Base-by-base conservation (phyloP, 257 asterid genomes). In the Petrea volubilis region DNA sequence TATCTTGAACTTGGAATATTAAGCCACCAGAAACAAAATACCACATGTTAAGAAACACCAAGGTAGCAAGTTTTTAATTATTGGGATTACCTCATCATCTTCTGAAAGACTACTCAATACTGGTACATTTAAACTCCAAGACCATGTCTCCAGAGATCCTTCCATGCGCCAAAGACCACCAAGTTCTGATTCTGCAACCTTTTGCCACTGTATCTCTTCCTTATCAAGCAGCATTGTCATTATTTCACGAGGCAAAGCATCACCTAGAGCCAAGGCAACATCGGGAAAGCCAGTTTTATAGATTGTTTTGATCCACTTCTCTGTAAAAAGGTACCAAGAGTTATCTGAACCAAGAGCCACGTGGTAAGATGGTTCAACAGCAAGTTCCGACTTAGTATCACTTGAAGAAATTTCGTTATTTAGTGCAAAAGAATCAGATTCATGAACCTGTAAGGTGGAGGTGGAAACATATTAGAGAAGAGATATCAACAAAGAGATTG, bases 121-220 rank as follows among this genome's bases (percentile, higher is more conserved):
- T 59, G 97, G 98, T 75, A 95, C 99, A 53, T 95, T 95, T 79
- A 95, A 81, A 82, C 99, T 95, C 98, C 99, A 95, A 73, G 99
- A 92, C 99, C 99, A 95, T 13, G 98, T 95, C 82, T 95, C 98
- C 6, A 91, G 90, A 67, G 98, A 91, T 80, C 99, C 99, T 67
- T 90, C 98, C 96, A 81, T 90, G 88, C 87, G 69, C 98, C 97
- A 92, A 29, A 95, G 82, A 73, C 87, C 92, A 69, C 99, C 97
- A 72, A 86, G 78, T 67, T 85, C 98, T 73, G 98, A 95, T 77
- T 86, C 95, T 25, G 90, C 93, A 55, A 91, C 81, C 84, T 85
- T 95, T 78, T 88, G 87, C 99, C 99, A 94, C 73, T 86, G 93
- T 89, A 86, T 85, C 31, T 83, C 93, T 72, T 79, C 89, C 82